Evolutionary conservation across 2,329 filamentous ascomycete genomes (phyloP), one percentile per base, ranked within the genome.

Genomic region (Drechslerella coelobrocha): DNA sequence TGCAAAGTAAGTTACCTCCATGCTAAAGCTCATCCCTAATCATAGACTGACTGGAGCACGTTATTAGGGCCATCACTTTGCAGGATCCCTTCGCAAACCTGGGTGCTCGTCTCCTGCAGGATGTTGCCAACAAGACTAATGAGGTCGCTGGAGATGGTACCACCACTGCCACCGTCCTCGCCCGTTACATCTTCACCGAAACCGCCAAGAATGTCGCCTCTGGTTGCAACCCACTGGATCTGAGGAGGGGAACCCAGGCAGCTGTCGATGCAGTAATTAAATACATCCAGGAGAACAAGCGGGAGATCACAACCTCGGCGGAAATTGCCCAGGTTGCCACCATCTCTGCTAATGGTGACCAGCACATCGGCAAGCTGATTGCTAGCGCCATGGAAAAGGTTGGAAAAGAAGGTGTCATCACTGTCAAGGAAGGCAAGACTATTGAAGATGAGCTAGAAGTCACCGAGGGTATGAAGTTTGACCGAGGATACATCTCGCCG

Each of bases 61-160:
- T 17, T 14, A 24, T 4, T 43, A 93, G 89, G 83, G 92, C 93
- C 74, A 90, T 99, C 78, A 87, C 86, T 74, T 87, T 99, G 75
- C 88, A 99, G 85, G 94, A 99, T 86, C 97, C 97, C 84, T 99
- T 97, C 82, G 94, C 99, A 84, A 99, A 99, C 85, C 90, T 99
- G 77, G 94, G 94, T 80, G 94, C 94, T 78, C 90, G 91, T 79
- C 88, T 99, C 75, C 87, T 99, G 76, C 92, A 97, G 83, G 94
- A 99, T 81, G 94, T 99, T 76, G 94, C 94, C 78, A 94, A 91
- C 79, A 99, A 99, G 88, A 99, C 94, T 79, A 99, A 99, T 85
- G 94, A 99, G 84, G 88, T 92, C 76, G 94, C 94, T 76, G 94
- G 94, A 89, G 94, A 99, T 81, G 94, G 94, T 82, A 99, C 94